These are phyloP conservation scores for Penicillium paradoxum DNA, from an alignment of 495 filamentous ascomycete genomes.

Conservation along the genomic window DNA sequence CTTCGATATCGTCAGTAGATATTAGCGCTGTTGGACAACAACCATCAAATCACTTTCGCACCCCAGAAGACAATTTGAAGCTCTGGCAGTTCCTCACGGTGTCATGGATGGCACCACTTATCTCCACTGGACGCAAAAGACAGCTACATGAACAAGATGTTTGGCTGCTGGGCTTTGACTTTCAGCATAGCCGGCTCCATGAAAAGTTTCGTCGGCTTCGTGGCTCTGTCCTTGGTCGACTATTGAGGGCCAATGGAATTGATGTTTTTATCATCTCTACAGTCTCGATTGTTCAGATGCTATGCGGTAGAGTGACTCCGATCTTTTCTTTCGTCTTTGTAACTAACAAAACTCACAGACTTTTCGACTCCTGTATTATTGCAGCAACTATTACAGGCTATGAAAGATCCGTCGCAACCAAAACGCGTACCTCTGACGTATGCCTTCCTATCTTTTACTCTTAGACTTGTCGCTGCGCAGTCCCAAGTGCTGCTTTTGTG, in stretches of 20 bases:
- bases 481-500: slow-evolving; percentile 65
- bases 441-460: slow-evolving; percentile 54
- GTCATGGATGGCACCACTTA: slow-evolving; percentile 76
- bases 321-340: no score
- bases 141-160: slow-evolving; percentile 73
- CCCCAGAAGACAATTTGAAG: slow-evolving; percentile 75
- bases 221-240: slow-evolving; percentile 63
- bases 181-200: slow-evolving; percentile 68
- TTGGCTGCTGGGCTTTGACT: slow-evolving; percentile 69
- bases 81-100: slow-evolving; percentile 80
- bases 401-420: slow-evolving; percentile 48
- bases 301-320: slow-evolving; percentile 41
- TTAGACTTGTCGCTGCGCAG: slow-evolving; percentile 59
- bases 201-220: slow-evolving; percentile 64
- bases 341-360: slow-evolving; percentile 15
- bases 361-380: slow-evolving; percentile 64
- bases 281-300: slow-evolving; percentile 57
- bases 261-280: slow-evolving; percentile 64
- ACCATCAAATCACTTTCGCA: slow-evolving; percentile 59
- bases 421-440: slow-evolving; percentile 59
- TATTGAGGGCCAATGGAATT: slow-evolving; percentile 66
- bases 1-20: slow-evolving; percentile 48
- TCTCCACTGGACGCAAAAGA: slow-evolving; percentile 53
- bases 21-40: slow-evolving; percentile 55
- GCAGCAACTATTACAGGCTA: slow-evolving; percentile 64